Evolutionary conservation across 352 stramenopile species (phyloP).

Genomic region (Pythium phragmiticola): DNA sequence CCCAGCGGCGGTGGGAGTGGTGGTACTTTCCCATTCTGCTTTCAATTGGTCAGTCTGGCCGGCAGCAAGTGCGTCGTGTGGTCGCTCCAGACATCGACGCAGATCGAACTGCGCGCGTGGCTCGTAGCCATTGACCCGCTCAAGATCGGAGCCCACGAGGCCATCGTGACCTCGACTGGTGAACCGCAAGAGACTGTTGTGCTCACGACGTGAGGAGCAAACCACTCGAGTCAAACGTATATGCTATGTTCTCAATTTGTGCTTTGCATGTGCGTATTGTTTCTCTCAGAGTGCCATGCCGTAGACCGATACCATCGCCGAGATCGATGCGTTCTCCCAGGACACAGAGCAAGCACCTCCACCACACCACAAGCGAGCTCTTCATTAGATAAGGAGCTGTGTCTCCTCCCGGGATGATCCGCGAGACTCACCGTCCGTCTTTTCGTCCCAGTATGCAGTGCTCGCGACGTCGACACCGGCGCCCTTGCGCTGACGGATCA

Average conservation of each 20-base stretch:
- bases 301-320: slow-evolving; percentile 66
- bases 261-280: neutral
- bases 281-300: slow-evolving; percentile 43
- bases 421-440: slow-evolving; percentile 46
- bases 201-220: slow-evolving; percentile 29
- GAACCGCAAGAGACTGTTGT: slow-evolving; percentile 17
- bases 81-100: slow-evolving; percentile 73
- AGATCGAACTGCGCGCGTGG: slow-evolving; percentile 64
- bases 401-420: neutral
- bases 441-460: slow-evolving; percentile 71
- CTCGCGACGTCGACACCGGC: slow-evolving; percentile 63
- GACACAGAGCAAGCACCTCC: slow-evolving; percentile 66
- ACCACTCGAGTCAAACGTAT: neutral
- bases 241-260: neutral
- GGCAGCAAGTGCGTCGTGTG: slow-evolving; percentile 60
- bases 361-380: neutral
- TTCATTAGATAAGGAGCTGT: neutral
- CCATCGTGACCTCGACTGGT: slow-evolving; percentile 24
- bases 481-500: slow-evolving; percentile 64
- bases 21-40: slow-evolving; percentile 51
- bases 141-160: slow-evolving; percentile 49
- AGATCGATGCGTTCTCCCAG: slow-evolving; percentile 76
- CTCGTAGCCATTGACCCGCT: slow-evolving; percentile 68
- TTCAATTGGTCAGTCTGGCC: slow-evolving; percentile 57
- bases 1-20: neutral